Percentiles rank a stretch among this genome's conserved stretches.
phyloP scores from a whole-genome alignment of 1,284 basidiomycete genomes.

The Peniophora sp. region DNA sequence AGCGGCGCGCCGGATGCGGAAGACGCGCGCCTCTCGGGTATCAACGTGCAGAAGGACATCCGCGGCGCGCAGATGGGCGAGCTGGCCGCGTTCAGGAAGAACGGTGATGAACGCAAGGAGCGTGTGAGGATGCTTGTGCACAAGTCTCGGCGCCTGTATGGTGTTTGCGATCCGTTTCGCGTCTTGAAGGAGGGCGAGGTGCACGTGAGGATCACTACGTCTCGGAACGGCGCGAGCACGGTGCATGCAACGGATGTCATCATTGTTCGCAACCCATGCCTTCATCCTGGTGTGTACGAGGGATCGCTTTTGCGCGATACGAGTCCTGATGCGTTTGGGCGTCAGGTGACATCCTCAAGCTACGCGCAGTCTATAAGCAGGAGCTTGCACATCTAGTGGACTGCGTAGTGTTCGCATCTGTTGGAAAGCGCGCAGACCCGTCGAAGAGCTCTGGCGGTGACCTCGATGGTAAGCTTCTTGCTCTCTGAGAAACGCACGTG shows the following conservation, averaged over 20 bases:
- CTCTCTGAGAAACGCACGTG: conserved; percentile 1
- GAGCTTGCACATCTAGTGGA: conserved; percentile 49
- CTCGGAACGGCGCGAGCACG: conserved; percentile 42
- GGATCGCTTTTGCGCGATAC: not conserved
- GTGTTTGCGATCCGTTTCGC: conserved; percentile 57
- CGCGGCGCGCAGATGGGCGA: conserved; percentile 37
- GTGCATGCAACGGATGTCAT: conserved; percentile 52
- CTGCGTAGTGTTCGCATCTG: conserved; percentile 56
- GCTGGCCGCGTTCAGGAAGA: conserved; percentile 43
- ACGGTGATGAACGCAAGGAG: conserved; percentile 32
- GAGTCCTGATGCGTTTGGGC: not conserved
- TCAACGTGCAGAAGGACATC: conserved; percentile 29
- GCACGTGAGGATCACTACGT: conserved; percentile 46
- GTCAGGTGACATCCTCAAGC: conserved; percentile 53
- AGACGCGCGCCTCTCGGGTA: not conserved
- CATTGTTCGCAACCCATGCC: conserved; percentile 57
- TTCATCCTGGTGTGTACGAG: conserved; percentile 47
- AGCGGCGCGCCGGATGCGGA: conserved; percentile 26
- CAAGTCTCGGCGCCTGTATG: conserved; percentile 52
- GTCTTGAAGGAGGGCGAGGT: conserved; percentile 56
- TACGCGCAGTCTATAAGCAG: conserved; percentile 45
- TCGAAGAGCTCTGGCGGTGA: conserved; percentile 65
- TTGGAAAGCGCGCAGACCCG: conserved; percentile 52
- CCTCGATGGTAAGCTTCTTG: conserved; percentile 34
- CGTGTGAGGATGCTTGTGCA: conserved; percentile 51